Evolutionary conservation across 1,139 yeast species (phyloP).

Genomic region (Debaryomycetaceae sp.): DNA sequence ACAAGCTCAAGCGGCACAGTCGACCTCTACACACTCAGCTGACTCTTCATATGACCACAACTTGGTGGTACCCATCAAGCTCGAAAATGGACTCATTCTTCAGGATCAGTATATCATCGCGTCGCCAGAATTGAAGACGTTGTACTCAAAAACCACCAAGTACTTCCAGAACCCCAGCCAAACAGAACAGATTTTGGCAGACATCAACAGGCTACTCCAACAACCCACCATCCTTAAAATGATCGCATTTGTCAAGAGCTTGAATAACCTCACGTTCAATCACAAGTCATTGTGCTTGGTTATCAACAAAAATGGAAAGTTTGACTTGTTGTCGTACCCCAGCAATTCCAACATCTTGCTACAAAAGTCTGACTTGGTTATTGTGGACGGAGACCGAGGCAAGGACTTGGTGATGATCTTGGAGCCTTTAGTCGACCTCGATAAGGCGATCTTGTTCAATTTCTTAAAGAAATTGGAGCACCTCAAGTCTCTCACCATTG

Average conservation of each 20-base stretch:
- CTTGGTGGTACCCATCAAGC: constrained; percentile 18
- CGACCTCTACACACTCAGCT: not conserved
- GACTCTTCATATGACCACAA: constrained; percentile 3
- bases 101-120: constrained; percentile 50
- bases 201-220: constrained; percentile 27
- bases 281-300: constrained; percentile 45
- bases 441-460: constrained; percentile 70
- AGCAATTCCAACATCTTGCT: constrained; percentile 49
- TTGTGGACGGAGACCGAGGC: constrained; percentile 50
- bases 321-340: constrained; percentile 45
- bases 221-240: constrained; percentile 30
- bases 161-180: constrained; percentile 44
- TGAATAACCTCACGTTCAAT: constrained; percentile 40
- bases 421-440: constrained; percentile 40
- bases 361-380: constrained; percentile 41
- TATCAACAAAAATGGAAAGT: constrained; percentile 53
- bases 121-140: constrained; percentile 42
- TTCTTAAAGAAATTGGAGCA: constrained; percentile 75
- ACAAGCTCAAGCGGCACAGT: constrained; percentile 1
- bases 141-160: constrained; percentile 39
- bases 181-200: constrained; percentile 30
- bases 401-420: constrained; percentile 48
- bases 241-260: constrained; percentile 37
- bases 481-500: constrained; percentile 63
- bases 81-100: constrained; percentile 56